Evolutionary conservation across 805 yeast species (phyloP), one percentile per base, ranked within the genome.

Genomic region (Pichia kluyveri): DNA sequence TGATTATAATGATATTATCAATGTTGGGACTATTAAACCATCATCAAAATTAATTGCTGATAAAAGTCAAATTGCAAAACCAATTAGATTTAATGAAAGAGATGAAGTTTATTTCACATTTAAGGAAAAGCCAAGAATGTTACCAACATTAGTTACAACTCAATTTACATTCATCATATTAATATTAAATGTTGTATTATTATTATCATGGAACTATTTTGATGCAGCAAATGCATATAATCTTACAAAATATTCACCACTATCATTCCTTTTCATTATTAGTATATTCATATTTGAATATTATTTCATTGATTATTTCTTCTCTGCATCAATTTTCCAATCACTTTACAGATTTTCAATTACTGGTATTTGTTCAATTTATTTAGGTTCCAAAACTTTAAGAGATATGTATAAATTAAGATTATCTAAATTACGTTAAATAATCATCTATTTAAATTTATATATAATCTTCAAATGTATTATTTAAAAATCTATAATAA

Each of bases 71-170:
- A 8, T 45, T 23, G 51, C 47, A n/a, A 30, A 50, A 15, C 62
- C 72, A 23, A 41, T 53, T n/a, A 68, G 75, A 54, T 64, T 72
- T 48, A 83, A 75, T 3, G 61, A 73, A 14, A 62, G 72, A 59
- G 77, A 81, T 3, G 89, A 83, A 64, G 83, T 87, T 54, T 63
- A 63, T 53, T 88, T 86, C 62, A 60, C 66, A 37, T 88, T 87
- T 69, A 72, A 70, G 47, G 61, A 65, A 5, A 76, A 75, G n/a
- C 78, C 80, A 19, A 63, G 63, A 34, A 76, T 81, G 36, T 80
- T 77, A 12, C 67, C 75, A 47, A 65, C 77, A 9, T 51, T 70
- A 3, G 53, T 84, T 26, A 82, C 90, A 2, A 52, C 72, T 10
- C 54, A 72, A 0, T 82, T 84, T 56, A 69, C 73, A 18, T 68